Evolutionary conservation across 495 filamentous ascomycete genomes (phyloP).

Genomic region (Poronia punctata): DNA sequence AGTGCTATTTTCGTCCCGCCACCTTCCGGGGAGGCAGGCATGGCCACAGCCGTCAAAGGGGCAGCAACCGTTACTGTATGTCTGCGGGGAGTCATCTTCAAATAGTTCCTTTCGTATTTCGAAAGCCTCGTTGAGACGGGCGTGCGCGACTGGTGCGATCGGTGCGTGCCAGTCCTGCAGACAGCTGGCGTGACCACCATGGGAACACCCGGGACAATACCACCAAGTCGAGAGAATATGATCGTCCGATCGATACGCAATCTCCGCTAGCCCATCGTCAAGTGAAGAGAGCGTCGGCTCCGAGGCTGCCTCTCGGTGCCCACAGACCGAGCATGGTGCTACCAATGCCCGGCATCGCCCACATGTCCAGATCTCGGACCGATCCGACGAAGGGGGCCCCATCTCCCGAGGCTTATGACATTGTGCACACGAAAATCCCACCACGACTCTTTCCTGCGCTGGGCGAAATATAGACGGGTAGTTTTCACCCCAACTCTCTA

Average conservation of each 20-base stretch:
- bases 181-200: slow-evolving; percentile 67
- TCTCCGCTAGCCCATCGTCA: slow-evolving; percentile 24
- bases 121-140: slow-evolving; percentile 7
- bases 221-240: slow-evolving; percentile 47
- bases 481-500: slow-evolving; percentile 35
- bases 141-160: slow-evolving; percentile 11
- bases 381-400: slow-evolving; percentile 27
- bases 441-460: slow-evolving; percentile 40
- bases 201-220: slow-evolving; percentile 67
- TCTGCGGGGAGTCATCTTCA: slow-evolving; percentile 35
- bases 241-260: slow-evolving; percentile 13
- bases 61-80: slow-evolving; percentile 59
- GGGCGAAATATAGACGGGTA: slow-evolving; percentile 57
- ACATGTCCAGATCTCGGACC: slow-evolving; percentile 39
- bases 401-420: slow-evolving; percentile 50
- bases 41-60: slow-evolving; percentile 67
- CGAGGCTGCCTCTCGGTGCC: slow-evolving; percentile 28
- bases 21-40: slow-evolving; percentile 59
- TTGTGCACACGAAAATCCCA: slow-evolving; percentile 40
- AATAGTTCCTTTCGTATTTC: slow-evolving; percentile 6
- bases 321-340: slow-evolving; percentile 40
- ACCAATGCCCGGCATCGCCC: slow-evolving; percentile 35
- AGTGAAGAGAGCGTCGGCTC: slow-evolving; percentile 9
- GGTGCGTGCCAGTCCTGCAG: slow-evolving; percentile 57
- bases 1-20: slow-evolving; percentile 41